phyloP scores from a whole-genome alignment of 2,329 filamentous ascomycete genomes.

The Nannizziopsis barbatae region DNA sequence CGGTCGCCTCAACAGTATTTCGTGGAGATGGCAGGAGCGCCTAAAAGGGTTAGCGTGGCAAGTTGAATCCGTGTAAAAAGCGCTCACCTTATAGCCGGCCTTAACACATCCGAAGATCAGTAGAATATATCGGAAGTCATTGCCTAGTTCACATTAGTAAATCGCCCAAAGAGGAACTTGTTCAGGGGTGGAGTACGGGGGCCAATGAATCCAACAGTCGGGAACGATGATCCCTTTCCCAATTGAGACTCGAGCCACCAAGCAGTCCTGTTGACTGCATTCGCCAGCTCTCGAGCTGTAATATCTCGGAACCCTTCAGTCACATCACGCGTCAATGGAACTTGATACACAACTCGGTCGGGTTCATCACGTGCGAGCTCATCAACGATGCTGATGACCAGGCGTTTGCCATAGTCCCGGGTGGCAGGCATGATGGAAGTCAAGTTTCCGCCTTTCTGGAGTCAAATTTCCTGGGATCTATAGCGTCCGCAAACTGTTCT shows the following conservation, averaged over 20 bases:
- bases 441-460: no score
- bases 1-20: neutral
- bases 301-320: neutral
- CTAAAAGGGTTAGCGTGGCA: neutral
- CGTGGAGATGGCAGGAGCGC: slow-evolving; percentile 1
- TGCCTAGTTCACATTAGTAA: no score
- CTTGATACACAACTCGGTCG: no score
- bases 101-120: slow-evolving; percentile 4
- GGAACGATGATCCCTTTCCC: neutral
- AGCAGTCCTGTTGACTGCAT: slow-evolving; percentile 3
- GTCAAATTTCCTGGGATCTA: no score
- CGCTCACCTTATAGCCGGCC: slow-evolving; percentile 4
- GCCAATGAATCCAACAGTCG: neutral
- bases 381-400: no score
- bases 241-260: slow-evolving; percentile 2
- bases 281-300: neutral
- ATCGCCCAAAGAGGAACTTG: no score
- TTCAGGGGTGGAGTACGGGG: neutral
- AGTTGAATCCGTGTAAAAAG: neutral
- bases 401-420: no score
- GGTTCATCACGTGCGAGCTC: no score
- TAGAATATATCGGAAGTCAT: slow-evolving; percentile 2
- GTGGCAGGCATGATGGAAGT: no score
- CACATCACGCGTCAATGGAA: no score
- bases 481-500: no score